Percentiles rank a stretch among this genome's conserved stretches.
Conservation (phyloP, 1,139 yeast genomes). For the Lodderomyces parapsilosis region DNA sequence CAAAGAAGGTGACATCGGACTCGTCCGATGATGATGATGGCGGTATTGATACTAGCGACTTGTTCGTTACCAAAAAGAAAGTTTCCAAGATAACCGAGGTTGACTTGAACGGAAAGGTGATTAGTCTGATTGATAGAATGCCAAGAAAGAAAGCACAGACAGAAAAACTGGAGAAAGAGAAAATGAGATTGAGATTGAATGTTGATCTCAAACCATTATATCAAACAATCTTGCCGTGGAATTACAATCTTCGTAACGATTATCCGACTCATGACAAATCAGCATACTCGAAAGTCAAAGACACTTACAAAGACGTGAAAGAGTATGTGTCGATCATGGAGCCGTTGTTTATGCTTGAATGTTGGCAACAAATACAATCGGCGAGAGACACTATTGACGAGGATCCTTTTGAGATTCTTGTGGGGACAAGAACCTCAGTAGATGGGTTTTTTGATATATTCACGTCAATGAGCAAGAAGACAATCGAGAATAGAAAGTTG, state of each 20-base stretch:
- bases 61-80: slow-evolving; percentile 38
- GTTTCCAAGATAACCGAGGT: slow-evolving; percentile 37
- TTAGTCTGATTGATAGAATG: slow-evolving; percentile 16
- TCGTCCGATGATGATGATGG: slow-evolving; percentile 35
- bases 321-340: slow-evolving; percentile 70
- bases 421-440: slow-evolving; percentile 80
- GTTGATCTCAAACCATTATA: slow-evolving; percentile 80
- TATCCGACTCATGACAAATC: slow-evolving; percentile 54
- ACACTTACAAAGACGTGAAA: slow-evolving; percentile 51
- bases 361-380: slow-evolving; percentile 88
- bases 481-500: slow-evolving; percentile 51
- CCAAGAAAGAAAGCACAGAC: slow-evolving; percentile 21
- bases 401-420: slow-evolving; percentile 61
- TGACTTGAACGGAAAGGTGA: slow-evolving; percentile 37
- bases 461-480: slow-evolving; percentile 63
- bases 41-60: slow-evolving; percentile 41
- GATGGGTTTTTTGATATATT: slow-evolving; percentile 89
- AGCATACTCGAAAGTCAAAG: slow-evolving; percentile 38
- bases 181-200: slow-evolving; percentile 76
- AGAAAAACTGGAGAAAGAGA: slow-evolving; percentile 66
- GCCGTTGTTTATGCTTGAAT: slow-evolving; percentile 82
- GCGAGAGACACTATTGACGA: slow-evolving; percentile 66
- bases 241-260: slow-evolving; percentile 56
- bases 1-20: slow-evolving; percentile 28
- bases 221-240: slow-evolving; percentile 71